These are phyloP conservation scores for Coniochaeta pulveracea DNA, from an alignment of 2,329 filamentous ascomycete species.

Conservation along the genomic window DNA sequence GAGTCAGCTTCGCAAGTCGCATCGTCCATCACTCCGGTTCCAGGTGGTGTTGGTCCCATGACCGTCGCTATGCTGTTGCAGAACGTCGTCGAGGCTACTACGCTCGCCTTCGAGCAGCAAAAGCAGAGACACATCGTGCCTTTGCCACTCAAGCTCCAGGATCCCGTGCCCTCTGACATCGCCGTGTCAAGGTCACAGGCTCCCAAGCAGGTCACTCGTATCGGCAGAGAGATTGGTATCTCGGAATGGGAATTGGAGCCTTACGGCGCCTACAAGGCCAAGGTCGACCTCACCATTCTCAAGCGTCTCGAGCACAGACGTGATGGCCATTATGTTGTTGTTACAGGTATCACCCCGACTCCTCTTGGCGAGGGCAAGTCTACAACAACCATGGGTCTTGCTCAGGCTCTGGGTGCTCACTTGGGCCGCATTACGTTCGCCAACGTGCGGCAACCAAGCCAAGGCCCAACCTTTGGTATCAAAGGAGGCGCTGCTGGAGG, in stretches of 20 bases:
- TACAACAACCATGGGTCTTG: conserved; percentile 91
- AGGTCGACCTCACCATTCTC: conserved; percentile 75
- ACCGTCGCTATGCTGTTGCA: conserved; percentile 96
- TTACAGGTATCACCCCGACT: conserved; percentile 93
- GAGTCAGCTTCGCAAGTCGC: conserved; percentile 76
- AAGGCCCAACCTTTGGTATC: conserved; percentile 97
- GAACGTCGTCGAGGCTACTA: conserved; percentile 84
- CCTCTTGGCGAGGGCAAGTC: conserved; percentile 97
- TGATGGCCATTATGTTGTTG: conserved; percentile 83
- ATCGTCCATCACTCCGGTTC: conserved; percentile 89
- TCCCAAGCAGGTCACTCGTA: conserved; percentile 79
- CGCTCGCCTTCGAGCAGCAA: conserved; percentile 69
- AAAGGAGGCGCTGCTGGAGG: conserved; percentile 96
- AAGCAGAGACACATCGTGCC: conserved; percentile 71
- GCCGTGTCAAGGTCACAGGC: conserved; percentile 79
- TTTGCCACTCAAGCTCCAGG: conserved; percentile 67
- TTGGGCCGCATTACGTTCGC: conserved; percentile 82
- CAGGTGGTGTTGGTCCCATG: conserved; percentile 96
- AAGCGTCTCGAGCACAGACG: conserved; percentile 77
- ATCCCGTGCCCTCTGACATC: conserved; percentile 91
- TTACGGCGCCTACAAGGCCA: conserved; percentile 91
- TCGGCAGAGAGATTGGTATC: conserved; percentile 83
- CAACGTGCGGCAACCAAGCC: conserved; percentile 92
- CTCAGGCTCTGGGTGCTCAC: conserved; percentile 84
- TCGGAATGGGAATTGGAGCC: conserved; percentile 82